phyloP scores from a whole-genome alignment of 2,329 filamentous ascomycete species.

The Rutstroemia sydowiana region DNA sequence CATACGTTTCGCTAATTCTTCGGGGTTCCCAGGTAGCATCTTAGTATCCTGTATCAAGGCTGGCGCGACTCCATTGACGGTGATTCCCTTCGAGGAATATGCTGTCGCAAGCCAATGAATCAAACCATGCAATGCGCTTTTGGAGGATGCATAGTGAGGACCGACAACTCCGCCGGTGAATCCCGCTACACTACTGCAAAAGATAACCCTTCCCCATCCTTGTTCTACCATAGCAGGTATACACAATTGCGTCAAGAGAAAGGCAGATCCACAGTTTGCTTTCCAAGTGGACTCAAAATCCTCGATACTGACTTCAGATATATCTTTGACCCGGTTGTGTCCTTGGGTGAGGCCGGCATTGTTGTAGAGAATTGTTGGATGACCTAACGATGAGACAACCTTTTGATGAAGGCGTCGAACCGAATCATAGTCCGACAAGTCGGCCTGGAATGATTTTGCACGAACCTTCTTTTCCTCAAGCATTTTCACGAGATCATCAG shows the following conservation, averaged over 20 bases:
- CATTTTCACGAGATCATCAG: constrained; percentile 19
- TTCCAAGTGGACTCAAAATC: constrained; percentile 23
- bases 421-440: constrained; percentile 31
- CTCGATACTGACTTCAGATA: constrained; percentile 20
- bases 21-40: constrained; percentile 34
- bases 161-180: constrained; percentile 21
- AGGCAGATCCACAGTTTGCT: constrained; percentile 20
- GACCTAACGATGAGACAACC: constrained; percentile 9
- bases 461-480: constrained; percentile 28
- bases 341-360: constrained; percentile 18
- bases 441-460: constrained; percentile 31
- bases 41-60: constrained; percentile 39
- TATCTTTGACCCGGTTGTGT: constrained; percentile 13
- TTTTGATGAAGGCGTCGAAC: constrained; percentile 13
- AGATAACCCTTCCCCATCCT: constrained; percentile 25
- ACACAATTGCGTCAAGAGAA: constrained; percentile 21
- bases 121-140: constrained; percentile 40
- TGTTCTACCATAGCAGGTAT: constrained; percentile 33
- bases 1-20: constrained; percentile 29
- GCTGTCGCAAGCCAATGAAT: constrained; percentile 38
- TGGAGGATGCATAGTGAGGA: constrained; percentile 28
- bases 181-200: constrained; percentile 19
- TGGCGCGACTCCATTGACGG: constrained; percentile 42
- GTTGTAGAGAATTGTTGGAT: constrained; percentile 21
- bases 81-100: constrained; percentile 38